Evolutionary conservation across 257 asterid species (phyloP), one percentile per base, ranked within the genome.

Genomic region (Salvia splendens): DNA sequence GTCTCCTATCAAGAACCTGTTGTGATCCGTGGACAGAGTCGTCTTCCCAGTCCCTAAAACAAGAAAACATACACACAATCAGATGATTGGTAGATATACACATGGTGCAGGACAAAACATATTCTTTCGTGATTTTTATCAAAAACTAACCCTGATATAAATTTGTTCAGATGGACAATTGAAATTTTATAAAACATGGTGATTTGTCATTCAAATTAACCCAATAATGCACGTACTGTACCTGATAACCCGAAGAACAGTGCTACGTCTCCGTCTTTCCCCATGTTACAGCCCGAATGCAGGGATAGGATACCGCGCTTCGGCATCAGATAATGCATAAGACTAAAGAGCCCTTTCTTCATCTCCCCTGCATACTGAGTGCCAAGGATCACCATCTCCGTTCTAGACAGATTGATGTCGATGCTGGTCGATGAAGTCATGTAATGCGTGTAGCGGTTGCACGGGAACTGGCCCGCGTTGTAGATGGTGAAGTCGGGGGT

Each of bases 361-460:
- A 91, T 91, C 81, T 88, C 97, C 69, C 97, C 96, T 5, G 98
- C 98, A 77, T 92, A 92, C 65, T 89, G 98, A 50, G 96, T 92
- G 64, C 98, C 98, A n/a, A 92, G 89, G 68, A 92, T 92, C 62
- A 92, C 97, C 97, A 89, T 92, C 76, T 92, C 98, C 74, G 77
- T 80, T 78, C 96, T 84, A 49, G 76, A 87, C 60, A 92, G 91
- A 71, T 92, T 92, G 66, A 92, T 32, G 81, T 92, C 96, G 79
- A 92, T 79, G 87, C 98, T 92, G 61, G 98, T 92, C 8, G 95
- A 92, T 43, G 98, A 91, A 15, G 98, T 91, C 98, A 91, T 91
- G 60, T 91, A 85, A 49, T 91, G 96, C 5, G 96, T 91, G 81
- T 85, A 91, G 65, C 98, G 96, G 46, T 91, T 91, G 61, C 98